Conservation (phyloP, 1,284 basidiomycete species). For the Cystobasidium pallidum region DNA sequence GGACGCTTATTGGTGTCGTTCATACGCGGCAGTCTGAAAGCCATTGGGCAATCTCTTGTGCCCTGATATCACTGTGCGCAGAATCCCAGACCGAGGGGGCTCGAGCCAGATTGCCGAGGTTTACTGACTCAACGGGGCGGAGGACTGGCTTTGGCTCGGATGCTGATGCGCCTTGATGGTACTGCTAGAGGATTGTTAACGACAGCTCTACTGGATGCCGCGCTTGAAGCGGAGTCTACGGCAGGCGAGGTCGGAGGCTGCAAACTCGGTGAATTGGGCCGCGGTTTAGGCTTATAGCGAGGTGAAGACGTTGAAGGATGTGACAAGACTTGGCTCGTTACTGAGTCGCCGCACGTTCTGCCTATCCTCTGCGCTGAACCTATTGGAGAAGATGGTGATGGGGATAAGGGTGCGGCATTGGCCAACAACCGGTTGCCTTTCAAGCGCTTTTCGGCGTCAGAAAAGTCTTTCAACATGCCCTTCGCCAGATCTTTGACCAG, state of each 20-base stretch:
- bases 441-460: conserved; percentile 21
- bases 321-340: conserved; percentile 25
- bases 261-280: conserved; percentile 36
- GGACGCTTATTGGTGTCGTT: too few species aligned
- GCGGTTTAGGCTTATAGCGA: conserved; percentile 13
- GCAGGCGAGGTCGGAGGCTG: conserved; percentile 4
- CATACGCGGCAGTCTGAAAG: too few species aligned
- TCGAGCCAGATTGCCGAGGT: too few species aligned
- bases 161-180: conserved; percentile 31
- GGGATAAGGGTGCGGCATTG: not conserved
- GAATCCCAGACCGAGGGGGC: too few species aligned
- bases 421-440: not conserved
- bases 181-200: not conserved
- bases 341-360: conserved; percentile 31
- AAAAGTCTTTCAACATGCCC: conserved; percentile 62
- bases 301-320: conserved; percentile 8
- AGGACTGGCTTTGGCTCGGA: conserved; percentile 34
- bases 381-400: conserved; percentile 7
- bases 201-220: not conserved
- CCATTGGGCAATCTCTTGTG: too few species aligned
- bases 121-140: conserved; percentile 32
- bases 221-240: not conserved
- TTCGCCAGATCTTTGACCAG: conserved; percentile 84
- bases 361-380: conserved; percentile 5
- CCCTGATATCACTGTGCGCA: too few species aligned